Evolutionary conservation across 768 basidiomycete genomes (phyloP).

Genomic region (Peribolospora kevripleyi): DNA sequence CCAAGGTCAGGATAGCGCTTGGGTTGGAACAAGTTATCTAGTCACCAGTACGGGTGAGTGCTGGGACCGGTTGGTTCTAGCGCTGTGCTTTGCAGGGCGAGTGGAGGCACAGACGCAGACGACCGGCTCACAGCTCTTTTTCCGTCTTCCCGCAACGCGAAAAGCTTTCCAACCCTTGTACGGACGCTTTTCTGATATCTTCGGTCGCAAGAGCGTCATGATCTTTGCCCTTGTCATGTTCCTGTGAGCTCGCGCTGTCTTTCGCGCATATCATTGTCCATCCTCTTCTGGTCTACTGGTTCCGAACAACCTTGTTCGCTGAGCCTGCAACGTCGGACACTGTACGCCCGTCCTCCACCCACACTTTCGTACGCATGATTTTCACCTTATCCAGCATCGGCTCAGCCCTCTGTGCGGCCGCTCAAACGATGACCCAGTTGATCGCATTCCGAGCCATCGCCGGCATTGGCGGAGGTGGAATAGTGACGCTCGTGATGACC

Average conservation of each 20-base stretch:
- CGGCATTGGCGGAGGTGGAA: constrained; percentile 12
- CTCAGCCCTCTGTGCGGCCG: not conserved
- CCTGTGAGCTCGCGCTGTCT: no score
- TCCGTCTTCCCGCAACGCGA: not conserved
- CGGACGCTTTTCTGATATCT: constrained; percentile 22
- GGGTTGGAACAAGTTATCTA: constrained; percentile 23
- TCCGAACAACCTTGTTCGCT: no score
- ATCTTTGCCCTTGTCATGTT: constrained; percentile 7
- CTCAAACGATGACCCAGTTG: not conserved
- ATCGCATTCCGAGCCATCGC: constrained; percentile 6
- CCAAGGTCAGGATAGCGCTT: constrained; percentile 9
- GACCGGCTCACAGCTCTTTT: no score
- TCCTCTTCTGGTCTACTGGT: no score
- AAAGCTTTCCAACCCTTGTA: constrained; percentile 18
- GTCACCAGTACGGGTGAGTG: constrained; percentile 12
- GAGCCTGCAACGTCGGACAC: no score
- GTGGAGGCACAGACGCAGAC: no score
- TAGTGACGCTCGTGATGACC: constrained; percentile 11
- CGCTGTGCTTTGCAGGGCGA: not conserved
- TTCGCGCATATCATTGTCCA: no score
- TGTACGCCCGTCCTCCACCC: no score
- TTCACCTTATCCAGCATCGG: no score
- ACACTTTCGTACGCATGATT: no score
- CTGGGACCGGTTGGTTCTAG: not conserved
- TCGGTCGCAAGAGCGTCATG: constrained; percentile 20